Conservation (phyloP, 768 basidiomycete genomes). For the Cyclocybe cylindracea region DNA sequence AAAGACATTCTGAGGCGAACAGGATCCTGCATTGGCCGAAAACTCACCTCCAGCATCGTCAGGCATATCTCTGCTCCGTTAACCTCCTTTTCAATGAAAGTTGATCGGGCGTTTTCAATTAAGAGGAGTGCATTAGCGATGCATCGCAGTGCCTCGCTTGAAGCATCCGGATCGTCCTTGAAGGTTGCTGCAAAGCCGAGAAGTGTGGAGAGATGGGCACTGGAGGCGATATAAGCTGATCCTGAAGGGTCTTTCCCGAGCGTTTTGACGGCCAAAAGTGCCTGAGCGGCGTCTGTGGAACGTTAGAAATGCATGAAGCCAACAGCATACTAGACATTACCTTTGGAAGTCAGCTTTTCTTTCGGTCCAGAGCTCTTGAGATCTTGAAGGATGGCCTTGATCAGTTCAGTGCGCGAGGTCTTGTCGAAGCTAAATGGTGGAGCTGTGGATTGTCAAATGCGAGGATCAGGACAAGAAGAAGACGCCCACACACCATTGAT, state of each 20-base stretch:
- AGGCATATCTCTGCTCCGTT: slow-evolving; percentile 62
- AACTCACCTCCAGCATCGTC: slow-evolving; percentile 58
- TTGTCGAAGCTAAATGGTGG: slow-evolving; percentile 48
- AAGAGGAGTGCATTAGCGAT: slow-evolving; percentile 81
- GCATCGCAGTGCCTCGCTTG: slow-evolving; percentile 71
- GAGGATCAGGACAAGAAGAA: neutral
- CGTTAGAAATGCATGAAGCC: neutral
- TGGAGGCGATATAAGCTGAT: slow-evolving; percentile 57
- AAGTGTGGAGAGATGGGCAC: slow-evolving; percentile 58
- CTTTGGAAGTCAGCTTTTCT: slow-evolving; percentile 53
- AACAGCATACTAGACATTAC: slow-evolving; percentile 34
- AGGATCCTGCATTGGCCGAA: neutral
- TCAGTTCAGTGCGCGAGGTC: slow-evolving; percentile 50
- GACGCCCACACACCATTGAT: slow-evolving; percentile 41
- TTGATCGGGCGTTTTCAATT: slow-evolving; percentile 58
- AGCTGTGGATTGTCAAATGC: slow-evolving; percentile 31
- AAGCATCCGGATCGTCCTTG: slow-evolving; percentile 59
- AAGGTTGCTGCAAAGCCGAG: slow-evolving; percentile 51
- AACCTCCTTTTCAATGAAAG: slow-evolving; percentile 58
- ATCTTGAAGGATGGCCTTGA: slow-evolving; percentile 62
- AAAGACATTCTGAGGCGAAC: slow-evolving; percentile 2
- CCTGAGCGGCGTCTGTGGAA: slow-evolving; percentile 62
- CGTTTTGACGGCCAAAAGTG: slow-evolving; percentile 71
- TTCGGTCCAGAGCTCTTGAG: slow-evolving; percentile 46
- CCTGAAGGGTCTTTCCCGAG: slow-evolving; percentile 72